phyloP scores from a whole-genome alignment of 1,139 yeast species.

The Kodamaea plutei region DNA sequence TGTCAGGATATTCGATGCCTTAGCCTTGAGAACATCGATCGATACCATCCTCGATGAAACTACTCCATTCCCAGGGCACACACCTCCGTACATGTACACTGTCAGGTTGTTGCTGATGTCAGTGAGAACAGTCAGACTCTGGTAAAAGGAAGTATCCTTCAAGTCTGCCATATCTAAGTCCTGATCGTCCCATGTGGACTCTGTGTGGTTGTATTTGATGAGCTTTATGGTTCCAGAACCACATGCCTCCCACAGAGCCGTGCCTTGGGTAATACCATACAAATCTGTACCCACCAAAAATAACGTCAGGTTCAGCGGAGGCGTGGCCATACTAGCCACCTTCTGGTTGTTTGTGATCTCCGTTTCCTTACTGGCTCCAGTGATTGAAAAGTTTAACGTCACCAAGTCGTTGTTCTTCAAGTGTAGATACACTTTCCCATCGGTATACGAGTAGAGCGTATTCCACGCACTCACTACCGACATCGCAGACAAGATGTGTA shows the following conservation, averaged over 20 bases:
- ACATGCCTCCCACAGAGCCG: constrained; percentile 19
- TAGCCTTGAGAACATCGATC: constrained; percentile 21
- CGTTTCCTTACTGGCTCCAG: constrained; percentile 23
- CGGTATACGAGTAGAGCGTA: constrained; percentile 33
- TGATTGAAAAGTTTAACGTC: constrained; percentile 31
- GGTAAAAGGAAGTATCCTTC: constrained; percentile 29
- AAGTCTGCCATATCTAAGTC: constrained; percentile 21
- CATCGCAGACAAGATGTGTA: constrained; percentile 1
- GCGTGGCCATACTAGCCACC: constrained; percentile 21
- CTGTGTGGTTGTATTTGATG: constrained; percentile 18
- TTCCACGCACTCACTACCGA: constrained; percentile 20
- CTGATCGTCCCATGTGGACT: constrained; percentile 23
- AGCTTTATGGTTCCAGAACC: constrained; percentile 27
- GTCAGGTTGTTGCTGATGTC: constrained; percentile 27
- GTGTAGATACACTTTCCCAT: constrained; percentile 34
- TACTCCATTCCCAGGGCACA: constrained; percentile 15
- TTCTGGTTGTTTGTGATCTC: constrained; percentile 18
- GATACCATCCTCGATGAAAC: constrained; percentile 37
- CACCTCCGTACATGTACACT: constrained; percentile 50
- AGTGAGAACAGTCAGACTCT: constrained; percentile 33
- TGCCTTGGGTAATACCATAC: constrained; percentile 24
- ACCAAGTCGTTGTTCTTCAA: constrained; percentile 36
- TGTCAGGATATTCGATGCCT: constrained; percentile 32
- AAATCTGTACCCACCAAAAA: constrained; percentile 28
- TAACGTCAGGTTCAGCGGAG: constrained; percentile 32